Base-by-base conservation (phyloP, 345 rosid species). In the Hibiscus tridactylites region DNA sequence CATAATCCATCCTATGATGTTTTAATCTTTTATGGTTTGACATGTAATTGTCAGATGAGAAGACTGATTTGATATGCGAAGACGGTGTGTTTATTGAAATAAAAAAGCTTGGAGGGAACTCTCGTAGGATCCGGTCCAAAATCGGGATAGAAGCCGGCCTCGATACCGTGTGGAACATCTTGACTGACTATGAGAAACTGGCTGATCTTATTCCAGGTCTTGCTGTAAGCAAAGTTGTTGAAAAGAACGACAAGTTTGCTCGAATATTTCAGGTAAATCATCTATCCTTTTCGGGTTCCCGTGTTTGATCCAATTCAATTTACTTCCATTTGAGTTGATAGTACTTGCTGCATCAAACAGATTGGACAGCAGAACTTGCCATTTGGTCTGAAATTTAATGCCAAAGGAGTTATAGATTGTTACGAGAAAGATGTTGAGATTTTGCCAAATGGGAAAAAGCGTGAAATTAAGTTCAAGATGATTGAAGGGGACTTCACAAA, bases 391-490 rank as follows among this genome's bases (percentile, higher is more conserved):
- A 91, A 95, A 73, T 90, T 95, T 75, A 89, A 80, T 63, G 96
- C 97, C 2, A 88, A 90, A 83, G 96, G 90, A n/a, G 80, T 87
- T 70, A 71, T 91, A 75, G 99, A 95, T 76, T 91, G 99, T 75
- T 90, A 73, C 50, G 99, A 95, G 89, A 89, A 80, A 70, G 96
- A 95, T 50, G 79, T 91, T 42, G 88, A 88, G 87, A 81, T 53
- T 73, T 69, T 83, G 19, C 81, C 88, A 24, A 39, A 65, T 7
- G 84, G 93, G 6, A 80, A 70, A 35, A 90, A 82, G 49, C 97
- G 97, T 12, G 97, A 91, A 26, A 95, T 95, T 75, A 95, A 88
- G 7, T 94, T 91, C 72, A 88, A 87, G 78, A 91, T 94, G 98
- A 82, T 83, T 13, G 96, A 94, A 78, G 98, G 98, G 13, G 98